These are phyloP conservation scores for Malassezia vespertilionis DNA, from an alignment of 1,284 basidiomycete species.

Conservation along the genomic window DNA sequence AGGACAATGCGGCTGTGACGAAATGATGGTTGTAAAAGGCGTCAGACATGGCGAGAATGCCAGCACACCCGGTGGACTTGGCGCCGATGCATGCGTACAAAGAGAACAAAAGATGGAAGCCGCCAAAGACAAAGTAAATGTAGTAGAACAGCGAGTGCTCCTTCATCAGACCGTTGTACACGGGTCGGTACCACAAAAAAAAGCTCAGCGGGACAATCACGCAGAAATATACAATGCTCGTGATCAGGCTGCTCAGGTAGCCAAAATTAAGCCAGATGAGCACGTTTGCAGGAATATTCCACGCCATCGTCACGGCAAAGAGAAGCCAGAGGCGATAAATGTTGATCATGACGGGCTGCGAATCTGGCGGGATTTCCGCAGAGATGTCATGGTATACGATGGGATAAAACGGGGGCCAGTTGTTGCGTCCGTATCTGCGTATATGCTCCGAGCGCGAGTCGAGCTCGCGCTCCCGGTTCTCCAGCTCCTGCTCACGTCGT, in stretches of 20 bases:
- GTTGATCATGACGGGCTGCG: constrained; percentile 66
- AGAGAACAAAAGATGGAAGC: constrained; percentile 81
- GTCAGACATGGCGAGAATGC: constrained; percentile 81
- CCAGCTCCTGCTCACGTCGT: constrained; percentile 66
- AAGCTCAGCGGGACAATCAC: constrained; percentile 73
- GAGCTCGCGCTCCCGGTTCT: constrained; percentile 63
- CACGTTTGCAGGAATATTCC: constrained; percentile 86
- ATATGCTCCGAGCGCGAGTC: constrained; percentile 56
- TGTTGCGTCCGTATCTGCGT: constrained; percentile 68
- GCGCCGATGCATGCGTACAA: constrained; percentile 50
- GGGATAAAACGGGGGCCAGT: constrained; percentile 84
- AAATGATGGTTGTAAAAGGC: constrained; percentile 36
- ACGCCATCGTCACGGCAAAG: constrained; percentile 58
- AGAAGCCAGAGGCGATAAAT: constrained; percentile 53
- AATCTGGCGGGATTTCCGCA: constrained; percentile 75
- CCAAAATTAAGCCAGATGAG: constrained; percentile 69
- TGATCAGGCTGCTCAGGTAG: constrained; percentile 63
- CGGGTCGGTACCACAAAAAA: constrained; percentile 68
- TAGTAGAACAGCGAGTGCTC: constrained; percentile 57
- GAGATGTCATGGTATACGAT: constrained; percentile 83
- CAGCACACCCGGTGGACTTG: constrained; percentile 71
- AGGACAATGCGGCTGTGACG: constrained; percentile 54
- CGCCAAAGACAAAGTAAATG: constrained; percentile 77
- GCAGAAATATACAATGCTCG: constrained; percentile 61
- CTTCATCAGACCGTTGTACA: constrained; percentile 95